Evolutionary conservation across 192 early-diverging fungal genomes (phyloP), one percentile per base, ranked within the genome.

Genomic region (Coemansia erecta): DNA sequence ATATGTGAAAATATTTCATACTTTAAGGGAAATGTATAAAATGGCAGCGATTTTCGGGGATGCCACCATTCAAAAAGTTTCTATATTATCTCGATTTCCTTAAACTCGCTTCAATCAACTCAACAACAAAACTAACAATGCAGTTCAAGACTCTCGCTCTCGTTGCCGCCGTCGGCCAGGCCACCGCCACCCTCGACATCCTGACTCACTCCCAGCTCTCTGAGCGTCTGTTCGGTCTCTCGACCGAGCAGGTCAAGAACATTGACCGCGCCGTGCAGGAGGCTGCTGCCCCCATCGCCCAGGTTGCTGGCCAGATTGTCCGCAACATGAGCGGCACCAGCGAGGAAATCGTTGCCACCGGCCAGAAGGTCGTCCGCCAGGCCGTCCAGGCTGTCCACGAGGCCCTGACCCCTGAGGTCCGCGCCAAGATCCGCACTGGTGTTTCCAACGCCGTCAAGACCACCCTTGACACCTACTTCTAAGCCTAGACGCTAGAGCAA

Each of bases 361-460:
- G 73, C 67, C 73, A 77, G 73, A 77, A 77, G 73, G 73, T 77
- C 61, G 73, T 77, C 53, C 73, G 73, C 47, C 73, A 77, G 73
- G 73, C 73, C 48, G 68, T 70, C 68, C 60, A 70, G 73, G 73
- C 73, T 28, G 64, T 77, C 63, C 67, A 77, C 68, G 73, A 77
- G 67, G 73, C 73, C 14, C 63, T 77, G 73, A 77, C 73, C 60
- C 73, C 73, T 21, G 73, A 77, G 55, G 73, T 77, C 48, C 73
- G 73, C 56, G 56, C 73, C 73, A 77, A 77, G 73, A 77, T 77
- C 64, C 73, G 73, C 57, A 65, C 68, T 46, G 73, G 73, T 56
- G 73, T 77, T 33, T 64, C 73, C 63, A 77, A 70, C 73, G 73
- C 73, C 49, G 67, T 77, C 73, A 77, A 77, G 73, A 77, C 73